Base-by-base conservation (phyloP, 2,329 filamentous ascomycete species). In the Ophiocordyceps australis region DNA sequence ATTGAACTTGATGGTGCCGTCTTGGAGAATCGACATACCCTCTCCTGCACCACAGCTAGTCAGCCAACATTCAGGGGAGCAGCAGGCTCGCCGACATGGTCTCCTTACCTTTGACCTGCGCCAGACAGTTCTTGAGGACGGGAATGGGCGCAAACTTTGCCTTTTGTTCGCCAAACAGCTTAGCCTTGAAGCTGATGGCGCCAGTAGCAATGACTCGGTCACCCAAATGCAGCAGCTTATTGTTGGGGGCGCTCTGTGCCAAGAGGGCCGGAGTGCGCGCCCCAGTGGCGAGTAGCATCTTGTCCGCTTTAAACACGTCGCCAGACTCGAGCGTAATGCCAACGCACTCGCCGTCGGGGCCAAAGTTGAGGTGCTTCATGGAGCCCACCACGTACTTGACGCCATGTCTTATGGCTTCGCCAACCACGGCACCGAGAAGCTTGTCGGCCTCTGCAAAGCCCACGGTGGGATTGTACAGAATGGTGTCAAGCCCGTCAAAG, bases 361-460 rank as follows among this genome's bases (percentile, higher is more conserved):
- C 53, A 31, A 74, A 59, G 8, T 46, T 39, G 24, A 73, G 41
- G 24, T 28, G 43, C 25, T 32, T 38, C 48, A 65, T 55, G 36
- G 62, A 57, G 14, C 59, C 62, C 4, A 56, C 49, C 10, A 66
- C 50, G 31, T 69, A 70, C 35, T 63, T 55, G 33, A 66, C 65
- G 6, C 67, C 68, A 17, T 59, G 42, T 27, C 59, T 53, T 7
- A 70, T 38, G 14, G 54, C 58, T 26, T 52, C 52, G 30, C 60
- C 57, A 6, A 65, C 64, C 10, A 72, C 58, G 9, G 62, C 63
- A 26, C 51, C 47, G 24, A 73, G 45, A 20, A 61, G 56, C 41
- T 68, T 62, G 29, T 65, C 65, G 9, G 67, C 67, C 26, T 65
- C 60, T 12, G 57, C 65, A 55, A 65, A 72, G 3, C 67, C 67